phyloP scores from a whole-genome alignment of 139 green algal species.

The Coelastrella sp. region DNA sequence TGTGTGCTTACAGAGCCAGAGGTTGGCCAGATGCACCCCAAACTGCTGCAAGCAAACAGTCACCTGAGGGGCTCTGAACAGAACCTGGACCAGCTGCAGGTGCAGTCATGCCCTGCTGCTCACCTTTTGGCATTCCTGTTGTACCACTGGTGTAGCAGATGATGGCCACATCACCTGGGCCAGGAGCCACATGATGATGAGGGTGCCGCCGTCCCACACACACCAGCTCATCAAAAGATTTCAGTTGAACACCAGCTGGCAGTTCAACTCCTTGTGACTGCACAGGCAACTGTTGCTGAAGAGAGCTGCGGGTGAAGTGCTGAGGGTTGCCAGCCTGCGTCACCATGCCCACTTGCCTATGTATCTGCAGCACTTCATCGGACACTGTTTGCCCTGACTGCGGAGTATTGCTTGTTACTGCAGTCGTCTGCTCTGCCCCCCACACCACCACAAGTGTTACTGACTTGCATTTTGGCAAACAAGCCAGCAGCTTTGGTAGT shows the following conservation, averaged over 20 bases:
- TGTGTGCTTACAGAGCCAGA: background rate
- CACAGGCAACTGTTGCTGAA: background rate
- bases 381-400: background rate
- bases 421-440: background rate
- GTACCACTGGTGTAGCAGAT: constrained; percentile 97
- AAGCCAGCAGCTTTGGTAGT: constrained; percentile 77
- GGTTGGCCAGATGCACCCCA: background rate
- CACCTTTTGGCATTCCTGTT: constrained; percentile 88
- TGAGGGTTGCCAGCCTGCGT: background rate
- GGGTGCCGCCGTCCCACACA: constrained; percentile 73
- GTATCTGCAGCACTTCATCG: background rate
- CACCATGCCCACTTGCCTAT: too few relatives aligned
- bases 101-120: background rate
- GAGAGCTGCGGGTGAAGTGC: background rate
- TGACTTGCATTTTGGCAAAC: constrained; percentile 75
- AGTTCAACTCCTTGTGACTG: background rate
- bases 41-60: too few relatives aligned
- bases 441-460: constrained; percentile 84
- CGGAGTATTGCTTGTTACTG: background rate
- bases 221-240: background rate
- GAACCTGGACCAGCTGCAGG: too few relatives aligned
- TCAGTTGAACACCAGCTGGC: background rate
- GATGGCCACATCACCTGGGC: constrained; percentile 81
- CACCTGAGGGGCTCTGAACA: too few relatives aligned
- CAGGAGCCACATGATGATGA: constrained; percentile 80